Base-by-base conservation (phyloP, 192 early-diverging fungal species). In the Bifiguratus adelaidae region DNA sequence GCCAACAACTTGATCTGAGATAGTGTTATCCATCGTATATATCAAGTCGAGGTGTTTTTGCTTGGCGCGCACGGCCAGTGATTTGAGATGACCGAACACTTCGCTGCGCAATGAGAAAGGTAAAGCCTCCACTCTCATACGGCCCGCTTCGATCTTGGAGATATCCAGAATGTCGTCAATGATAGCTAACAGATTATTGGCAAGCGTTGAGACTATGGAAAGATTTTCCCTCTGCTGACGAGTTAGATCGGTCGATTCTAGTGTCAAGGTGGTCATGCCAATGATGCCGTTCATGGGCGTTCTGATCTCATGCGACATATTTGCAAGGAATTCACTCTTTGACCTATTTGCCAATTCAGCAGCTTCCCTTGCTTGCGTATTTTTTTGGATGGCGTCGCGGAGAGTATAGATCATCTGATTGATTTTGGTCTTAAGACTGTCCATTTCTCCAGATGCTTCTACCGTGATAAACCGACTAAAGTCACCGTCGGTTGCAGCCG, bases 361-460 rank as follows among this genome's bases (percentile, higher is more conserved):
- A 4, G 80, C 70, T 35, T 86, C 82, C 56, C 84, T 76, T 15
- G 86, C 83, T 28, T 74, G 61, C 8, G 76, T 77, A 58, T 89
- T 81, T 66, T 81, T 79, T 55, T 80, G 68, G 50, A 89, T 78
- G 46, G 76, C 80, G 38, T 81, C 78, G 13, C 83, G 71, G 37
- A 89, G 66, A n/a, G 74, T 76, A 27, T 65, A 70, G 16, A 80
- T 71, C 77, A 83, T 83, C 41, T 78, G 65, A 61, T 83, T 80
- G 44, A 83, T 83, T 55, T 76, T 68, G 34, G 65, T 68, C 47
- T 76, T 74, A 46, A 80, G 60, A 59, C 61, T 18, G 36, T 83
- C 82, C 87, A 90, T 90, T 63, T 90, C 87, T 40, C 87, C 87
- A 24, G 78, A 80, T 3, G 84, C 85, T 44, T 83, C 78, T 11